Evolutionary conservation across 495 filamentous ascomycete species (phyloP), one percentile per base, ranked within the genome.

Genomic region (Annulohypoxylon maeteangense): DNA sequence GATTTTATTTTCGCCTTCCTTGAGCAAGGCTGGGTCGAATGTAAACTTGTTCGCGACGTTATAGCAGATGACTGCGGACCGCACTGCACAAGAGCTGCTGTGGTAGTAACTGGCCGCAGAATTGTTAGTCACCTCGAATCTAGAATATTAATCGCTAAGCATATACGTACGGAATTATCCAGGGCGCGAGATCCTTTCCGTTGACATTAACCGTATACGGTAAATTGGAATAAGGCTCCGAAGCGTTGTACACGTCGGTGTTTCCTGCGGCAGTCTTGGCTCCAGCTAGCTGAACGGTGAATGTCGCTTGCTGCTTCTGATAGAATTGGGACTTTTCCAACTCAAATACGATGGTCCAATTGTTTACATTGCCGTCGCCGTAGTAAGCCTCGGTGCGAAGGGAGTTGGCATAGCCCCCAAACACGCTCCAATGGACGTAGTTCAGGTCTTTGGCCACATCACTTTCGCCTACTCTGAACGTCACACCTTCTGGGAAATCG

Each of bases 231-330:
- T 82, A 84, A 8, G 79, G 76, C 70, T 88, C 80, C 1, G 67
- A 73, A 7, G 78, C 72, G 67, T 84, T 87, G 65, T 76, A 84
- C 4, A 83, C 79, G 74, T 88, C 87, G 1, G 86, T 79, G 71
- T 88, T 89, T 0, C 86, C 85, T 0, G 82, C 80, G 1, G 85
- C 87, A 0, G 84, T 86, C 75, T 89, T 88, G 2, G 83, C 85
- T 5, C 82, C 86, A 0, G 85, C 87, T 1, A 88, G 77, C 70
- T 89, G 86, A 18, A 88, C 80, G 2, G 85, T 88, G 44, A 88
- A 78, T 0, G 86, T 88, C 1, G 86, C 84, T 7, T 78, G 66
- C 36, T 67, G 71, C 47, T 76, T 79, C 20, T 67, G 71, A 14
- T 65, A 29, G 27, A 84, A 58, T 36, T 76, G 70, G 0, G 54